These are phyloP conservation scores for Xylariaceae sp. DNA, from an alignment of 2,329 filamentous ascomycete genomes.

Conservation along the genomic window DNA sequence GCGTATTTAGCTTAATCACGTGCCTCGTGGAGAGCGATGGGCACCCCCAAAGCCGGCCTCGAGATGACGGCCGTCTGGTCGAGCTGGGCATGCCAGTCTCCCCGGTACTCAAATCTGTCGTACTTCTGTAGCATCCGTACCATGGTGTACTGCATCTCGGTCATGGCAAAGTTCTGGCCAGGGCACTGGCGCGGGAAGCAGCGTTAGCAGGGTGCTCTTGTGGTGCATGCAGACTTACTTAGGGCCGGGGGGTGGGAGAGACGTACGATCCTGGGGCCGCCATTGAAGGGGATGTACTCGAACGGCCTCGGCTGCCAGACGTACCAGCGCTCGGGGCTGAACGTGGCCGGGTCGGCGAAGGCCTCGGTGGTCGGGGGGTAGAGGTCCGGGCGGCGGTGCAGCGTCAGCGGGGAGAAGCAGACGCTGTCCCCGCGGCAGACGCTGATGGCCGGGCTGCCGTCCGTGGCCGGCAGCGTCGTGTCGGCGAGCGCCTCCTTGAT, in stretches of 20 bases:
- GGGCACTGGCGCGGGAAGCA: conserved; percentile 10
- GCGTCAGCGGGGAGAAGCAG: conserved; percentile 6
- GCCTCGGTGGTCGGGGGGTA: conserved; percentile 10
- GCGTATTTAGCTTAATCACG: too few relatives aligned
- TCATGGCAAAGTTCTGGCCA: conserved; percentile 15
- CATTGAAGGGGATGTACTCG: conserved; percentile 50
- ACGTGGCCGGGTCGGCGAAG: conserved; percentile 12
- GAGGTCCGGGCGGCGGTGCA: conserved; percentile 12
- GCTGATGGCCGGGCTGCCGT: conserved; percentile 8
- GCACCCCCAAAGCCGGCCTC: conserved; percentile 9
- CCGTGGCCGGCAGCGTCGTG: conserved; percentile 27
- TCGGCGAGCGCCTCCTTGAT: conserved; percentile 29
- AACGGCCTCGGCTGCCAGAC: conserved; percentile 32
- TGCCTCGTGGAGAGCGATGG: conserved; percentile 10
- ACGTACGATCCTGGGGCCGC: conserved; percentile 39
- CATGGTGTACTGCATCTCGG: conserved; percentile 13
- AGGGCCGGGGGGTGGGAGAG: too few relatives aligned
- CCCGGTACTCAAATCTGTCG: conserved; percentile 12
- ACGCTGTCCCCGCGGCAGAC: conserved; percentile 10
- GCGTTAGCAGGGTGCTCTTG: conserved; percentile 5
- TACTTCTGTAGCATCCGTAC: conserved; percentile 13
- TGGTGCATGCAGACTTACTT: too few relatives aligned
- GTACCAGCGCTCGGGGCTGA: conserved; percentile 16
- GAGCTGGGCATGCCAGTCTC: conserved; percentile 13
- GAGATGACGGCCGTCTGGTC: conserved; percentile 10